Conservation (phyloP, 2,329 filamentous ascomycete genomes). For the Aspergillus luchuensis region DNA sequence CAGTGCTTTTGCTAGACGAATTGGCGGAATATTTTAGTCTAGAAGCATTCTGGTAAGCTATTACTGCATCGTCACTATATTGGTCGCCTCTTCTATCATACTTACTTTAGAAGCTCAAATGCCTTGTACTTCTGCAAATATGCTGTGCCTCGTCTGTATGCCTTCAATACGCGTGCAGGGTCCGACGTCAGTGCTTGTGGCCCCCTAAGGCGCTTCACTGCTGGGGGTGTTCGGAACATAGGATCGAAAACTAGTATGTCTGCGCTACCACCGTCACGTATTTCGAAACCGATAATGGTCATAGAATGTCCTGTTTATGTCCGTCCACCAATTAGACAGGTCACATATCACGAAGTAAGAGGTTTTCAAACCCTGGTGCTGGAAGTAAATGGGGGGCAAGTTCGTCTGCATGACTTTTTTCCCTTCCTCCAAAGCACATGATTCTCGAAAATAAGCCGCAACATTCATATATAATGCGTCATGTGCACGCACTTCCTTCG, state of each 20-base stretch:
- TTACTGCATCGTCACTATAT: not conserved
- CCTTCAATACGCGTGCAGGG: conserved; percentile 62
- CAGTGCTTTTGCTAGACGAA: not conserved
- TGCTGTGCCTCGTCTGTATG: conserved; percentile 69
- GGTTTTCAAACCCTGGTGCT: conserved; percentile 66
- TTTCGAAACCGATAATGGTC: conserved; percentile 85
- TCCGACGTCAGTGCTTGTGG: conserved; percentile 44
- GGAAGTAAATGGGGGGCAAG: conserved; percentile 84
- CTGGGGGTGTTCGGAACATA: conserved; percentile 69
- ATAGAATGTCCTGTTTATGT: conserved; percentile 73
- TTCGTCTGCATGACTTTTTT: conserved; percentile 70
- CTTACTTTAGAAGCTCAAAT: conserved; percentile 76
- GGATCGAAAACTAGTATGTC: conserved; percentile 88
- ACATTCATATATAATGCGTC: conserved; percentile 67
- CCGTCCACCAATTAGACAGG: not conserved
- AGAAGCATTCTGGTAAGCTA: conserved; percentile 8
- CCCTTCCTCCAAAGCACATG: conserved; percentile 50
- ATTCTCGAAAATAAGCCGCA: conserved; percentile 71
- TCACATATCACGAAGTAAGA: not conserved
- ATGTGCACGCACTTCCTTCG: conserved; percentile 49
- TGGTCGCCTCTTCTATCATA: not conserved
- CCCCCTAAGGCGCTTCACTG: conserved; percentile 62
- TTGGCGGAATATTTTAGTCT: conserved; percentile 10
- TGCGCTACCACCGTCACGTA: conserved; percentile 61
- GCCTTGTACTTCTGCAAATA: conserved; percentile 71